Percentiles rank a stretch among this genome's conserved stretches.
Conservation (phyloP, 176 grass and related monocot genomes). For the Rhynchospora pubera region DNA sequence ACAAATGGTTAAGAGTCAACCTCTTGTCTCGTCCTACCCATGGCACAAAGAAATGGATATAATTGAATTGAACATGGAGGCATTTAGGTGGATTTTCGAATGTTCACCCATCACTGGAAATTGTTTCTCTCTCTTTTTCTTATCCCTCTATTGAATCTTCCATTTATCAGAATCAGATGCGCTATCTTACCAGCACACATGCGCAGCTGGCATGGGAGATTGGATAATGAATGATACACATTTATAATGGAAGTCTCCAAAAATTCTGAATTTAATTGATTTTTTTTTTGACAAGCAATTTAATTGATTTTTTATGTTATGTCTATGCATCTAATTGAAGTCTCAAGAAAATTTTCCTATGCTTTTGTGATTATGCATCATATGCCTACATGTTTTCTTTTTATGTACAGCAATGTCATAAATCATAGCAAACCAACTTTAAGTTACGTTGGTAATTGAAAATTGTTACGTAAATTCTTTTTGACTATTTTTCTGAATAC, state of each 20-base stretch:
- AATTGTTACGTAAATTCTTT: too few relatives aligned
- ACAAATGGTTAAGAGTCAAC: background rate
- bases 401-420: too few relatives aligned
- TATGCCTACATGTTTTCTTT: too few relatives aligned
- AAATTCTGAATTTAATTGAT: too few relatives aligned
- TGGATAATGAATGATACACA: background rate
- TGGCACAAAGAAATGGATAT: background rate
- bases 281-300: too few relatives aligned
- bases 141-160: background rate
- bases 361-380: too few relatives aligned
- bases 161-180: background rate
- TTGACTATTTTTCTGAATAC: too few relatives aligned
- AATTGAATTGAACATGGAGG: background rate
- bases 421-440: too few relatives aligned
- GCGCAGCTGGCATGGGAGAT: background rate
- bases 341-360: too few relatives aligned
- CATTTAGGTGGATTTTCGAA: background rate
- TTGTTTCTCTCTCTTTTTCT: background rate
- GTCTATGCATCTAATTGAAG: too few relatives aligned
- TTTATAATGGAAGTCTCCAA: background rate
- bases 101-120: background rate
- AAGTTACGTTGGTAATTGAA: too few relatives aligned
- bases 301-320: too few relatives aligned
- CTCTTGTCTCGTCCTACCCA: background rate
- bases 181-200: background rate